Base-by-base conservation (phyloP, 2,329 filamentous ascomycete genomes). In the Drechslerella dactyloides region DNA sequence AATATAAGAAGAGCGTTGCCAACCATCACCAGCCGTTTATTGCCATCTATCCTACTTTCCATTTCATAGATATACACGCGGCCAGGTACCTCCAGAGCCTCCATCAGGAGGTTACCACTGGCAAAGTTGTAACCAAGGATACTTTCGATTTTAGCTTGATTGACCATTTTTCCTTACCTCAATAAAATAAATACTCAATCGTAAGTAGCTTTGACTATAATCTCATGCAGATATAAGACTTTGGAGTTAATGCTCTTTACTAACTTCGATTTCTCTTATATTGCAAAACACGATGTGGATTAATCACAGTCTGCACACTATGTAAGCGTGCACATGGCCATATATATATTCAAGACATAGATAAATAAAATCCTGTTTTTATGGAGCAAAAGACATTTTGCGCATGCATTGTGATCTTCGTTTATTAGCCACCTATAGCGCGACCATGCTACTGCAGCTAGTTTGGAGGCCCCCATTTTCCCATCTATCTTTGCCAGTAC, bases 111-210 rank as follows among this genome's bases (percentile, higher is more conserved):
- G 24, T 27, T 35, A 15, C 17, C 17, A 27, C 19, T 40, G 1
- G 24, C 21, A 19, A 70, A 70, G 6, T 54, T 37, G 44, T 70
- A 70, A 11, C 54, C 53, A 17, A 70, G 40, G 19, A 48, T 58
- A 42, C 3, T 44, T 59, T 70, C 17, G 30, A 70, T 55, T 19
- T 54, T 55, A 17, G 35, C 13, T 35, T 59, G 19, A 30, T 70
- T 35, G 24, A 63, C 40, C 53, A 63, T 65, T 40, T 56, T 42
- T 42, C 37, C n/a, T 42, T 42, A 42, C n/a, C 37, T 5, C n/a
- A 42, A 13, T 42, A 17, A 13, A 17, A 42, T 42, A 42, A 42
- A 42, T 42, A 42, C n/a, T 42, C 37, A 15, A 42, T 17, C n/a
- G 13, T 15, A 42, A 42, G 37, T 42, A 37, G 37, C 37, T 42